Evolutionary conservation across 2,329 filamentous ascomycete genomes (phyloP), one percentile per base, ranked within the genome.

Genomic region (Ascochyta lentis): DNA sequence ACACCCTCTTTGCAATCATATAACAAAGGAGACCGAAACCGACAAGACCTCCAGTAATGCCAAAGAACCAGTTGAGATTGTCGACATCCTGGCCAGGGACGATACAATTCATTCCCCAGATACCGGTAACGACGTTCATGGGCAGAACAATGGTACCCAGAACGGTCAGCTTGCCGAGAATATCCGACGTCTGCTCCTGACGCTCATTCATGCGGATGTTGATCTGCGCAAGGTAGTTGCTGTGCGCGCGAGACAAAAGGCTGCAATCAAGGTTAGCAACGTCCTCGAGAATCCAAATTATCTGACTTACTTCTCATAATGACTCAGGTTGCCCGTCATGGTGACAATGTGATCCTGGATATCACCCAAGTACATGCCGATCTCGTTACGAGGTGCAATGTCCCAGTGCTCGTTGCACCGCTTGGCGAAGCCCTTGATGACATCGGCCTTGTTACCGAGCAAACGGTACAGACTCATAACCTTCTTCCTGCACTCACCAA

Each of bases 281-380:
- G 5, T 4, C 12, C 15, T 26, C 33, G 5, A 10, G 5, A 16
- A 34, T 4, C 29, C 9, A 22, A 42, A 22, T 15, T 29, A 3
- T 10, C 34, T 35, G 19, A 81, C 88, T 70, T 81, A 95, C 91
- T 93, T 96, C 78, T 99, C 95, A 70, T 98, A 98, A 74, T 99
- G 95, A 63, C 88, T 90, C 71, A 99, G 78, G 73, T 98, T 99
- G 47, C 90, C 91, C 34, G 94, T 98, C 95, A 99, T 99, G 60
- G 95, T 99, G 66, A 99, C 88, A 66, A 99, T 98, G 74, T 99
- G 95, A 79, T 99, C 95, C 76, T 99, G 95, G 61, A 99, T 99
- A 79, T 99, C 95, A 59, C 95, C 95, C 55, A 99, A 81, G 77
- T 98, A 99, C 49, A 99, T 79, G n/a, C 95, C 95, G 72, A 99